Evolutionary conservation across 2,329 filamentous ascomycete genomes (phyloP).

Genomic region (Didymella glomerata): DNA sequence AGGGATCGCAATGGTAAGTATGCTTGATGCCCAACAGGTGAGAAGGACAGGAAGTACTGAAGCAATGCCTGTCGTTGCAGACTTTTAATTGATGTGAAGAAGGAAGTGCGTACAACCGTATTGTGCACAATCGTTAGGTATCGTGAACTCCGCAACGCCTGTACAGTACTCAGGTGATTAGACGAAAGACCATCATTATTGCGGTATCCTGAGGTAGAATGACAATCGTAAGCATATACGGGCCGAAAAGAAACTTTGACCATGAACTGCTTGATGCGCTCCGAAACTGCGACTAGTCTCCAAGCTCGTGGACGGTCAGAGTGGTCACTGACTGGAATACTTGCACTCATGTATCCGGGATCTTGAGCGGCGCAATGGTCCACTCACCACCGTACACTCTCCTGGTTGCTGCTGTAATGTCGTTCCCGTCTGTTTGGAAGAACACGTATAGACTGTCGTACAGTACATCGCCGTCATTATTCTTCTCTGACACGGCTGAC

Average conservation of each 20-base stretch:
- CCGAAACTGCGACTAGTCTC: background rate
- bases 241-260: too few species aligned
- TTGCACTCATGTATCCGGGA: slow-evolving; percentile 32
- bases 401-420: slow-evolving; percentile 44
- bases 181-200: background rate
- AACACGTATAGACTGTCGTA: slow-evolving; percentile 47
- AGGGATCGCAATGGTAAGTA: background rate
- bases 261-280: background rate
- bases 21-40: background rate
- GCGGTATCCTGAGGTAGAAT: background rate
- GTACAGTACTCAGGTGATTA: background rate
- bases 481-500: slow-evolving; percentile 43
- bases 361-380: slow-evolving; percentile 37
- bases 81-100: background rate
- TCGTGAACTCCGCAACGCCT: background rate
- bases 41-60: background rate
- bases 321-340: background rate
- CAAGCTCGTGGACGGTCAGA: background rate
- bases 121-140: background rate
- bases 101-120: background rate
- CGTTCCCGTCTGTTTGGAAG: slow-evolving; percentile 41
- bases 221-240: background rate
- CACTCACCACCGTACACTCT: slow-evolving; percentile 38
- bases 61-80: slow-evolving; percentile 3
- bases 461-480: slow-evolving; percentile 26